Base-by-base conservation (phyloP, 2,329 filamentous ascomycete genomes). In the Penicillium nordicum region DNA sequence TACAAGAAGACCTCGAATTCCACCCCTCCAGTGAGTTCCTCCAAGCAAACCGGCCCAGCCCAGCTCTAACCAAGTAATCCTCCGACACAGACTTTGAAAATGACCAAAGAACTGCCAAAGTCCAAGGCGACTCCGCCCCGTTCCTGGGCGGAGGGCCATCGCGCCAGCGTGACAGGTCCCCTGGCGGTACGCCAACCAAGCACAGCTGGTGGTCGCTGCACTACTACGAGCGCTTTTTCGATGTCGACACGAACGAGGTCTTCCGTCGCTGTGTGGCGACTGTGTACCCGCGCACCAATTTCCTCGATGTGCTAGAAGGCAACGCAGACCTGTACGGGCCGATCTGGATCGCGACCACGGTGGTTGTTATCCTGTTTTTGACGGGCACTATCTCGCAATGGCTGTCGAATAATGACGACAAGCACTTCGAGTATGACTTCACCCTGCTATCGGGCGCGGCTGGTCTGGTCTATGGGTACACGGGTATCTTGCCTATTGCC, bases 1-100 rank as follows among this genome's bases (percentile, higher is more conserved):
- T 99, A 25, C 92, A 97, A 81, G 93, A 97, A 76, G 94, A 97
- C 78, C 92, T 99, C 74, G 94, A 97, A 83, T 99, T 99, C 80
- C 94, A 99, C 82, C 89, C 87, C 71, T 97, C 92, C 63, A 87
- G 84, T 87, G 78, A 65, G 78, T 67, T 29, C n/a, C 36, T 12
- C 10, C 18, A 37, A 50, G 3, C 25, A n/a, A 41, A 46, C 16
- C 18, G 34, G 1, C 5, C 37, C 5, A 45, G 16, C 7, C 14
- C 16, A 37, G 37, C 37, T 27, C 50, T 50, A 49, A 50, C 25
- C 9, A 43, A 14, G 14, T 32, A 7, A 41, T 4, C 5, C 14
- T 10, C 36, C 30, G 4, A 5, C 6, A 4, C 56, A 84, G 82
- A 89, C 79, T 95, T 95, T 76, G 84, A 87, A 68, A 85, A 86